Base-by-base conservation (phyloP, 129 eudicot genomes). In the Solidago caesia region DNA sequence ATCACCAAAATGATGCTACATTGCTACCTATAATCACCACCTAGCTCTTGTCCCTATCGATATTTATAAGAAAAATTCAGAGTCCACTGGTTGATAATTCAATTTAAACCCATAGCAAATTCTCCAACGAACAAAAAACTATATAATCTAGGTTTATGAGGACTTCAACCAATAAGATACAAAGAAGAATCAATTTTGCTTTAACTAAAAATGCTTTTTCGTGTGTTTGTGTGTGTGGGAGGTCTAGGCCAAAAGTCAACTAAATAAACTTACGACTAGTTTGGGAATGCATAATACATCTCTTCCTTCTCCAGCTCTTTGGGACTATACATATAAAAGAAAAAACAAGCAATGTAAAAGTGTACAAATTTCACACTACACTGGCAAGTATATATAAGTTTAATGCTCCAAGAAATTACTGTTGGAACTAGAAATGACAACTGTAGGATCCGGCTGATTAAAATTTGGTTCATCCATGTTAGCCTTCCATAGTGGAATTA, bases 401-500 rank as follows among this genome's bases (percentile, higher is more conserved):
- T 64, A 76, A 58, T 15, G 78, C 44, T 75, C 48, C 7, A 64
- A 79, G 70, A 85, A 77, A 52, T 91, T 85, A 91, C 97, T 91
- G 81, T 57, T 83, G 64, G 99, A 82, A 68, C 75, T 49, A 48
- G 96, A 73, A 82, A 95, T 82, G 75, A 89, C 44, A 10, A 88
- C 94, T 7, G 97, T 59, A 75, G 96, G 91, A 85, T 88, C 92
- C 79, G 87, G 79, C 77, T 80, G 96, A 85, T 80, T 79, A 65
- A 88, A 81, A 16, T 87, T 86, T 16, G 92, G 87, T 77, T 95
- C 96, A 59, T 89, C 97, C 85, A 95, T 78, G 75, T 86, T 87
- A 74, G 94, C 93, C 86, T 87, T 95, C 97, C 92, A 91, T 43
- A 95, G 80, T 51, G 96, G 86, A 70, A 91, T 59, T 58, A 85